These are phyloP conservation scores for Fistulinella staudtii DNA, from an alignment of 1,284 basidiomycete genomes.

Conservation along the genomic window DNA sequence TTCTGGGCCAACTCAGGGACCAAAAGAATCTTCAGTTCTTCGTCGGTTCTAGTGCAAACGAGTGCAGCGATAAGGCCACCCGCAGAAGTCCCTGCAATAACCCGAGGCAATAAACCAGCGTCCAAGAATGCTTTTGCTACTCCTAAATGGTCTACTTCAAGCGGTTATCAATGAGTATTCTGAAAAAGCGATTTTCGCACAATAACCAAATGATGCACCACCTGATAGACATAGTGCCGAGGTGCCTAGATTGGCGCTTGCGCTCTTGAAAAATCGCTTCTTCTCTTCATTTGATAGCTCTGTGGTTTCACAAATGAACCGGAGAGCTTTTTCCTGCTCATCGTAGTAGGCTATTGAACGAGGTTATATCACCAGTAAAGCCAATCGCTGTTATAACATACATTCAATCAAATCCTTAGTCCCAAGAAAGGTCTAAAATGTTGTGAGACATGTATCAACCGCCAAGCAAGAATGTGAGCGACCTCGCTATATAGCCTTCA, in stretches of 20 bases:
- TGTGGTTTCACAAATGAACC: slow-evolving; percentile 69
- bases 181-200: slow-evolving; percentile 37
- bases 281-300: slow-evolving; percentile 86
- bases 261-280: slow-evolving; percentile 85
- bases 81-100: slow-evolving; percentile 90
- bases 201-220: slow-evolving; percentile 93
- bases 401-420: slow-evolving; percentile 87
- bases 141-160: slow-evolving; percentile 75
- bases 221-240: slow-evolving; percentile 92
- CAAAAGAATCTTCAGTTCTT: slow-evolving; percentile 77
- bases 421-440: slow-evolving; percentile 75
- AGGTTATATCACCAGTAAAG: neutral
- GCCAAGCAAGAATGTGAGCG: slow-evolving; percentile 19
- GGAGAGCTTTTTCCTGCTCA: slow-evolving; percentile 73
- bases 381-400: slow-evolving; percentile 29
- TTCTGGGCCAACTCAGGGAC: slow-evolving; percentile 81
- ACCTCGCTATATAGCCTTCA: slow-evolving; percentile 85
- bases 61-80: slow-evolving; percentile 87
- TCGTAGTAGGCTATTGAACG: slow-evolving; percentile 63
- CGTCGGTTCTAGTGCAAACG: slow-evolving; percentile 86
- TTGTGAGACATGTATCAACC: slow-evolving; percentile 3
- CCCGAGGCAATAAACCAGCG: slow-evolving; percentile 81
- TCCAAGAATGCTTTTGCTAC: slow-evolving; percentile 92
- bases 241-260: slow-evolving; percentile 87
- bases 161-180: slow-evolving; percentile 8